Percentiles rank a stretch among this genome's conserved stretches.
Conservation (phyloP, 2,329 filamentous ascomycete species). For the Aspergillus luchuensis region DNA sequence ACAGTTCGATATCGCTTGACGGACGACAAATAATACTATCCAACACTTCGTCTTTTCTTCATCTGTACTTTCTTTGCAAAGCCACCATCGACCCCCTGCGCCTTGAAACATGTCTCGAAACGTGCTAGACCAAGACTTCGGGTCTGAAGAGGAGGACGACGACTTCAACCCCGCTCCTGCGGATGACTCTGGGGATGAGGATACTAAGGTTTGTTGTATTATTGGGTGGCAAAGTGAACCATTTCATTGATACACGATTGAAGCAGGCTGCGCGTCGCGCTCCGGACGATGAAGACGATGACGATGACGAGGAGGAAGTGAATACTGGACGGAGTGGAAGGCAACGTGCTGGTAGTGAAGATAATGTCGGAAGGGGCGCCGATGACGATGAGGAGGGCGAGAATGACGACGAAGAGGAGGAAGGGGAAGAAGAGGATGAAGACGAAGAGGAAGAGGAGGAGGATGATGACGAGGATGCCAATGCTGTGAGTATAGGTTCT, state of each 20-base stretch:
- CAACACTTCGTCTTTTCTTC: neutral
- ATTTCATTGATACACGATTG: constrained; percentile 22
- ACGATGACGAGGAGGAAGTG: constrained; percentile 51
- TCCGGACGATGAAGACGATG: constrained; percentile 44
- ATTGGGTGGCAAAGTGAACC: constrained; percentile 14
- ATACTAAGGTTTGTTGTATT: constrained; percentile 39
- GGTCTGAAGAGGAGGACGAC: constrained; percentile 71
- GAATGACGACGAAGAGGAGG: constrained; percentile 40
- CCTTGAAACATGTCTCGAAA: constrained; percentile 41
- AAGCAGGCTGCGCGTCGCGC: constrained; percentile 30
- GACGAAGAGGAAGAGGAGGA: constrained; percentile 63
- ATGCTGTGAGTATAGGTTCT: constrained; percentile 60
- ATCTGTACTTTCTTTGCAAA: neutral
- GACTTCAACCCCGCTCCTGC: constrained; percentile 85
- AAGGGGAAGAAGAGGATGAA: constrained; percentile 49
- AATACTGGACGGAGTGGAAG: constrained; percentile 26
- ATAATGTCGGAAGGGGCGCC: constrained; percentile 42
- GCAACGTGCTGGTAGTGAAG: constrained; percentile 40
- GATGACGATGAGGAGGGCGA: constrained; percentile 45
- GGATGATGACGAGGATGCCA: constrained; percentile 55
- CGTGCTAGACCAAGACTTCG: constrained; percentile 55
- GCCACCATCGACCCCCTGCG: neutral
- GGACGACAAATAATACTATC: neutral
- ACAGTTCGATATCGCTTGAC: neutral
- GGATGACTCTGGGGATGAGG: constrained; percentile 72